phyloP scores from a whole-genome alignment of 306 rosid species.

The Acacia crassicarpa region DNA sequence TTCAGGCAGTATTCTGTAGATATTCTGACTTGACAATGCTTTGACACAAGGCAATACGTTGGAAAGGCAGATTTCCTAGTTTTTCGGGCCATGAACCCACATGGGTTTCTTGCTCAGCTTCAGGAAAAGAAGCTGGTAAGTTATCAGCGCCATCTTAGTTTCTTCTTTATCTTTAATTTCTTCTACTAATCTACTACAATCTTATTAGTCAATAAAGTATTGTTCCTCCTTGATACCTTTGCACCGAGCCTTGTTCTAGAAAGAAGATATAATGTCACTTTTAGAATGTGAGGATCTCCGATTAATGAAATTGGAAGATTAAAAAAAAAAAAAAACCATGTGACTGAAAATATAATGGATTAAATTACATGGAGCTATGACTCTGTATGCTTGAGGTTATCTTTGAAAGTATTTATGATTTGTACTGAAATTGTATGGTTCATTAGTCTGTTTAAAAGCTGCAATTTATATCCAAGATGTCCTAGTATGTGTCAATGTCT shows the following conservation, averaged over 20 bases:
- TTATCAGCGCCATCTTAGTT: not conserved
- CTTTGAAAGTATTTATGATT: not conserved
- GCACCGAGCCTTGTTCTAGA: not conserved
- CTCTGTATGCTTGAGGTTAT: not conserved
- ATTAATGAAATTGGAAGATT: not conserved
- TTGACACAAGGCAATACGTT: slow-evolving; percentile 77
- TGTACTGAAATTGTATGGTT: not conserved
- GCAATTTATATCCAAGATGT: not conserved
- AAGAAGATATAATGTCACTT: slow-evolving; percentile 2
- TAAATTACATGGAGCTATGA: not conserved
- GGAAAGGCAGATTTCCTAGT: slow-evolving; percentile 98
- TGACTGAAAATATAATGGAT: not conserved
- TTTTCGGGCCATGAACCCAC: slow-evolving; percentile 91
- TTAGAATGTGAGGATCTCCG: slow-evolving; percentile 11
- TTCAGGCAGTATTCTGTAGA: slow-evolving; percentile 19
- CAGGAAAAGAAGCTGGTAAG: slow-evolving; percentile 97
- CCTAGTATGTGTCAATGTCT: not conserved
- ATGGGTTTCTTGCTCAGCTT: slow-evolving; percentile 93
- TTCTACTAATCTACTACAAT: not conserved
- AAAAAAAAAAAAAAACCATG: not conserved
- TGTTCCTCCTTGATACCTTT: not conserved
- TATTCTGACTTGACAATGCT: slow-evolving; percentile 27
- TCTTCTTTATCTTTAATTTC: not conserved
- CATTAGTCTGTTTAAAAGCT: not conserved
- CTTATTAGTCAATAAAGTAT: not conserved